These are phyloP conservation scores for Carex kokanica DNA, from an alignment of 176 grass and related monocot genomes.

Conservation along the genomic window DNA sequence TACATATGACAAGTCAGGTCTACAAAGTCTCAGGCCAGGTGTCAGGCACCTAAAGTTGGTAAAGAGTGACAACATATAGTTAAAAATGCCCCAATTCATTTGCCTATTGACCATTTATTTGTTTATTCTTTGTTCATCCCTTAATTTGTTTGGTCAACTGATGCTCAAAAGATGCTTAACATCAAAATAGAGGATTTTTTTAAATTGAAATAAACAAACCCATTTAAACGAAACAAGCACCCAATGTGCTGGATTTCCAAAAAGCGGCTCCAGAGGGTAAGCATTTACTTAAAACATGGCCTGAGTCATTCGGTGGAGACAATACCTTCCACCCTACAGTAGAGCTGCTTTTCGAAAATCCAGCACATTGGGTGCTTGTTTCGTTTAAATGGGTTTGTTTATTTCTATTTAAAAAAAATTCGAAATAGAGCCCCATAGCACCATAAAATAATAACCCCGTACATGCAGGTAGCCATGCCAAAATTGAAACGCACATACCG, in stretches of 20 bases:
- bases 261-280: too few species aligned
- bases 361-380: too few species aligned
- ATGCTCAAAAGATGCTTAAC: neutral
- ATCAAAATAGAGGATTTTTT: neutral
- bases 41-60: neutral
- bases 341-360: too few species aligned
- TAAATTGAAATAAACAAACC: too few species aligned
- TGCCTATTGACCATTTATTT: neutral
- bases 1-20: neutral
- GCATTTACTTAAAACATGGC: too few species aligned
- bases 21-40: neutral
- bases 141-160: neutral
- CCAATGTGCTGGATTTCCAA: too few species aligned
- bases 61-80: neutral
- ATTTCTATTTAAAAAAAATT: too few species aligned
- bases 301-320: too few species aligned
- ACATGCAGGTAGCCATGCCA: neutral
- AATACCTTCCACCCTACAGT: too few species aligned
- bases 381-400: too few species aligned
- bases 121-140: neutral
- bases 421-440: neutral
- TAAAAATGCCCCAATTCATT: neutral
- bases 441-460: neutral
- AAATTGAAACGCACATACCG: conserved; percentile 37
- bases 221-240: too few species aligned